Evolutionary conservation across 2,329 filamentous ascomycete genomes (phyloP), one percentile per base, ranked within the genome.

Genomic region (Ophiostoma triangulosporum): DNA sequence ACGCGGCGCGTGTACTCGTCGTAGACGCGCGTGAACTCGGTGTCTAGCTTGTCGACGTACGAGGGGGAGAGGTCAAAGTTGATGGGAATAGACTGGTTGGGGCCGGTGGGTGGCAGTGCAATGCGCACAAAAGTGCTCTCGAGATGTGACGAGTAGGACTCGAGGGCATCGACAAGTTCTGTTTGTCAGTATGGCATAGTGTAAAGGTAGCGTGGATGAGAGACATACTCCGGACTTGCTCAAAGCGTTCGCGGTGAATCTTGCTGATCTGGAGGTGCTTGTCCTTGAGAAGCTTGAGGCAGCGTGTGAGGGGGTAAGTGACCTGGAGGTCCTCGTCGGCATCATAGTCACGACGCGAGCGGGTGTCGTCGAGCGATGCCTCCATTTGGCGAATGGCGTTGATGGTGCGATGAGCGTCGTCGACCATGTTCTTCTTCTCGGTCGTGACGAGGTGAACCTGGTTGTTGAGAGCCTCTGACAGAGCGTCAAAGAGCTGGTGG

Each of bases 141-240:
- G 48, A 98, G 85, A 66, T 97, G 93, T 9, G 88, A 95, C 1
- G 93, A 95, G 67, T 97, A 98, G 5, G 91, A 96, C 65, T 95
- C 85, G 50, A 98, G 83, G 4, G 91, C 91, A 68, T 94, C 82
- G 24, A 89, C 89, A 59, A 98, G 84, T 74, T 96, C 88, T 94
- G 61, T 9, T 27, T 7, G 12, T 7, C 7, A 27, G 24, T 12
- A 7, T 24, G 14, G 22, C 11, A 24, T 43, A 31, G n/a, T 24
- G 12, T 35, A 3, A 17, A 22, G n/a, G 32, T n/a, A 27, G 33
- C 12, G 20, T 38, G 0, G 9, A 58, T 84, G 26, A 32, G 8
- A 2, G n/a, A 60, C 84, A 62, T 72, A 94, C 88, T 96, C 70
- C 88, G 91, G 56, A 97, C 88, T 73, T 97, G 89, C 65, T 96